Percentiles rank a stretch among this genome's conserved stretches.
Evolutionary conservation across 306 rosid species (phyloP).

Genomic region (Cucurbita maxima): DNA sequence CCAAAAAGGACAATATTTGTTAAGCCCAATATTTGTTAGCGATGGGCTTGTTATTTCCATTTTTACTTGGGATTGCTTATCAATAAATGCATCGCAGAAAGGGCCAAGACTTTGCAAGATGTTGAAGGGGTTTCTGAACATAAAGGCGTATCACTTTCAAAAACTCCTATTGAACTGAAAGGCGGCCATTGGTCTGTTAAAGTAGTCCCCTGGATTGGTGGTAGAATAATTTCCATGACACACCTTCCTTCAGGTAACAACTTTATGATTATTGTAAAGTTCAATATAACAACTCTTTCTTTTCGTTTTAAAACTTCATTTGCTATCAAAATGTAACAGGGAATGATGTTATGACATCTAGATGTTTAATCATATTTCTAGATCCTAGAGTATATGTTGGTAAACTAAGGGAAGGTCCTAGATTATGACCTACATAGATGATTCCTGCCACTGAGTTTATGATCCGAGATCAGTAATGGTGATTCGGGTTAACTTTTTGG

Average conservation of each 20-base stretch:
- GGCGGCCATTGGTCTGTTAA: constrained; percentile 54
- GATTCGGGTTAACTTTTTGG: too few relatives aligned
- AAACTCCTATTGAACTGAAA: constrained; percentile 63
- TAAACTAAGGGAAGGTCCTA: too few relatives aligned
- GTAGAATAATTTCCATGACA: constrained; percentile 76
- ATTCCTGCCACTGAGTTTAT: too few relatives aligned
- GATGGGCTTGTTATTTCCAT: neutral
- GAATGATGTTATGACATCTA: too few relatives aligned
- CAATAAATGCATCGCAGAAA: constrained; percentile 32
- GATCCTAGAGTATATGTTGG: too few relatives aligned
- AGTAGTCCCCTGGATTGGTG: constrained; percentile 91
- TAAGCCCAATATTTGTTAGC: too few relatives aligned
- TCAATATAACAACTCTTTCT: neutral
- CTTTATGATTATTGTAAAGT: neutral
- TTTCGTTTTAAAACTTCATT: neutral
- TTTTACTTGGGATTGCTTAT: neutral
- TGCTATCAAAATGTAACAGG: too few relatives aligned
- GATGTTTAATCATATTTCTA: too few relatives aligned
- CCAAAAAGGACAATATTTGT: too few relatives aligned
- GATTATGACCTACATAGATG: too few relatives aligned
- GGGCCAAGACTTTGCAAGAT: constrained; percentile 52
- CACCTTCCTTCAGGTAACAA: constrained; percentile 71
- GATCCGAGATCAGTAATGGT: too few relatives aligned
- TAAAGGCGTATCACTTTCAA: constrained; percentile 46
- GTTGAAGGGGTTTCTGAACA: constrained; percentile 41